Conservation (phyloP, 2,329 filamentous ascomycete species). For the Microcyclospora tardicrescens region DNA sequence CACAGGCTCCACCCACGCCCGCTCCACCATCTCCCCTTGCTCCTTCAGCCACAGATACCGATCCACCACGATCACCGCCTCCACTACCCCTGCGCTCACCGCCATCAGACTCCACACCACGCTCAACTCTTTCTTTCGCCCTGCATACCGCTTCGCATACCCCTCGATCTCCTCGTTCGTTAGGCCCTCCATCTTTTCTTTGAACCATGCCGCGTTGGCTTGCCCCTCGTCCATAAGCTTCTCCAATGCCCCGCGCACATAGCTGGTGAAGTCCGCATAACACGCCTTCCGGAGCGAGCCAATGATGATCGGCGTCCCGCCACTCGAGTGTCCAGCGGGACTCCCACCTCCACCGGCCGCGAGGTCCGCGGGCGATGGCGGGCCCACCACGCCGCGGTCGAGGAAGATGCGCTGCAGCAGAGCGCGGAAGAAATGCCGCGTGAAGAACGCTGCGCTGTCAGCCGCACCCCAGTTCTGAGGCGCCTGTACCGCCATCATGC, state of each 20-base stretch:
- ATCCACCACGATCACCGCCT: slow-evolving; percentile 82
- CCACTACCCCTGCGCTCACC: slow-evolving; percentile 78
- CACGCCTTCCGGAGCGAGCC: slow-evolving; percentile 70
- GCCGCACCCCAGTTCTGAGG: slow-evolving; percentile 76
- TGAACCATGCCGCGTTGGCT: slow-evolving; percentile 34
- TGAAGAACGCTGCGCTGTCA: slow-evolving; percentile 82
- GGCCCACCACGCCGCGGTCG: slow-evolving; percentile 63
- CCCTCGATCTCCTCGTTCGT: slow-evolving; percentile 60
- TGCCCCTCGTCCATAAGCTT: slow-evolving; percentile 54
- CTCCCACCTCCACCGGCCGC: slow-evolving; percentile 17
- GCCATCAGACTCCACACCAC: slow-evolving; percentile 93
- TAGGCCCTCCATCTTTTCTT: slow-evolving; percentile 52
- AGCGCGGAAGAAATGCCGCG: slow-evolving; percentile 81
- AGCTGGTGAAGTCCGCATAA: slow-evolving; percentile 61
- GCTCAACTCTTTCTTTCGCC: slow-evolving; percentile 66
- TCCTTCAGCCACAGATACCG: slow-evolving; percentile 79
- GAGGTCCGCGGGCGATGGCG: slow-evolving; percentile 26
- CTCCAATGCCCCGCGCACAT: slow-evolving; percentile 65
- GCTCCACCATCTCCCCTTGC: slow-evolving; percentile 50
- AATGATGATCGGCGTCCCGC: slow-evolving; percentile 64
- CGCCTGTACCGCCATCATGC: slow-evolving; percentile 97
- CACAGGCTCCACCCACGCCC: slow-evolving; percentile 84
- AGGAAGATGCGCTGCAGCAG: slow-evolving; percentile 86
- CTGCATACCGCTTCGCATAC: slow-evolving; percentile 54
- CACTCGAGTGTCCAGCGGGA: slow-evolving; percentile 24